Conservation (phyloP, 768 basidiomycete genomes). For the Termitomyces sp. region DNA sequence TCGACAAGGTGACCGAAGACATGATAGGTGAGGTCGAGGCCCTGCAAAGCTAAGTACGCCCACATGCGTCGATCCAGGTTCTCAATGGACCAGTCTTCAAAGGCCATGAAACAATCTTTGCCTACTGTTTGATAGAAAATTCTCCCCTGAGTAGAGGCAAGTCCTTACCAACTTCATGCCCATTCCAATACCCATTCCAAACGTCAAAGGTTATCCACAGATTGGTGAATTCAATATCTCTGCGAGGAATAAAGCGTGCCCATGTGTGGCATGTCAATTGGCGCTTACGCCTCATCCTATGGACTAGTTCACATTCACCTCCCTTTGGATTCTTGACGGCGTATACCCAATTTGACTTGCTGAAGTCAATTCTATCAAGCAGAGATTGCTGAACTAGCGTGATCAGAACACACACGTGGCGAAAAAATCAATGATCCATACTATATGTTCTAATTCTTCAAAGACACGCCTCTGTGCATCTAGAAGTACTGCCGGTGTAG, state of each 20-base stretch:
- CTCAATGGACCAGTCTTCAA: conserved; percentile 20
- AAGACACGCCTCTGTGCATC: background rate
- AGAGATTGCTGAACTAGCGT: conserved; percentile 21
- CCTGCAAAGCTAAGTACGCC: conserved; percentile 22
- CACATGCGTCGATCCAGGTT: conserved; percentile 26
- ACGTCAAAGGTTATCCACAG: conserved; percentile 22
- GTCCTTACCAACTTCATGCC: conserved; percentile 30
- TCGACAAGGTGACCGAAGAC: conserved; percentile 29
- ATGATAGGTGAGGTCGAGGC: conserved; percentile 30
- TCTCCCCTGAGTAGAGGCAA: background rate
- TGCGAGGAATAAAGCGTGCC: conserved; percentile 30
- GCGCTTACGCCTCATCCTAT: conserved; percentile 19
- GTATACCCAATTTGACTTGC: conserved; percentile 32
- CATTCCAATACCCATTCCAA: conserved; percentile 33
- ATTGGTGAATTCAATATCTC: conserved; percentile 30
- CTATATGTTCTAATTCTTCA: conserved; percentile 16
- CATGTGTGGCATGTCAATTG: conserved; percentile 28
- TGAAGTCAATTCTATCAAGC: conserved; percentile 26
- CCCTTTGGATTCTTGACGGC: conserved; percentile 20
- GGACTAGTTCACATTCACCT: conserved; percentile 26
- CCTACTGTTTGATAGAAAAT: background rate
- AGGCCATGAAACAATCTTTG: conserved; percentile 29
- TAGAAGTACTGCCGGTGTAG: background rate
- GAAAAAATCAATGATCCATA: conserved; percentile 5
- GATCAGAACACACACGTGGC: background rate